phyloP scores from a whole-genome alignment of 192 early-diverging fungal genomes.

The Umbelopsis sp. region DNA sequence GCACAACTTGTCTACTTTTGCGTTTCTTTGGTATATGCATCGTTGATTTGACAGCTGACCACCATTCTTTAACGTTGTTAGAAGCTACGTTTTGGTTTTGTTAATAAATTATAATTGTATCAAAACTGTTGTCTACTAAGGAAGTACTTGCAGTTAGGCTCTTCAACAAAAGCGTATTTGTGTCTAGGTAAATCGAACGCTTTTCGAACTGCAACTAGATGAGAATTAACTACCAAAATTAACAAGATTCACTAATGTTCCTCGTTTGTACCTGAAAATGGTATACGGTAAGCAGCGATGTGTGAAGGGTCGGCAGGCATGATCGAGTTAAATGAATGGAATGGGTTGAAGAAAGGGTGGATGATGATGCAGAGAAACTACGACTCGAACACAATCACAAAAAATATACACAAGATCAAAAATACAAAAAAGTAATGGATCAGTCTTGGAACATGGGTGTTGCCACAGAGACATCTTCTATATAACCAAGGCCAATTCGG shows the following conservation, averaged over 20 bases:
- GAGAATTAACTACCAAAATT: too few relatives aligned
- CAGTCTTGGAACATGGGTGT: not conserved
- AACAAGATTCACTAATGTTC: too few relatives aligned
- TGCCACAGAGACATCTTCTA: conserved; percentile 4
- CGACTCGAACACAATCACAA: too few relatives aligned
- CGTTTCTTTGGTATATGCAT: not conserved
- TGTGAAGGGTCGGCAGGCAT: too few relatives aligned
- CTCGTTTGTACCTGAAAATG: too few relatives aligned
- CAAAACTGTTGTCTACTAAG: not conserved
- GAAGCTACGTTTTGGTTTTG: too few relatives aligned
- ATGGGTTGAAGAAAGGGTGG: too few relatives aligned
- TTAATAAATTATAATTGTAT: too few relatives aligned
- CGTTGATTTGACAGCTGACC: conserved; percentile 7
- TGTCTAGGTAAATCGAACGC: not conserved
- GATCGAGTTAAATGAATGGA: too few relatives aligned
- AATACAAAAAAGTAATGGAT: not conserved
- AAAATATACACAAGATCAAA: too few relatives aligned
- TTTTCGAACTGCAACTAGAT: not conserved
- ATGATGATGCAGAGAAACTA: too few relatives aligned
- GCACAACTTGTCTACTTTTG: not conserved
- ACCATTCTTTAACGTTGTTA: not conserved
- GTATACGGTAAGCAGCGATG: too few relatives aligned
- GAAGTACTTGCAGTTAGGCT: not conserved
- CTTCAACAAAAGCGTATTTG: not conserved
- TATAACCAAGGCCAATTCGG: not conserved